Evolutionary conservation across 2,329 filamentous ascomycete genomes (phyloP).

Genomic region (Diaporthe nobilis): DNA sequence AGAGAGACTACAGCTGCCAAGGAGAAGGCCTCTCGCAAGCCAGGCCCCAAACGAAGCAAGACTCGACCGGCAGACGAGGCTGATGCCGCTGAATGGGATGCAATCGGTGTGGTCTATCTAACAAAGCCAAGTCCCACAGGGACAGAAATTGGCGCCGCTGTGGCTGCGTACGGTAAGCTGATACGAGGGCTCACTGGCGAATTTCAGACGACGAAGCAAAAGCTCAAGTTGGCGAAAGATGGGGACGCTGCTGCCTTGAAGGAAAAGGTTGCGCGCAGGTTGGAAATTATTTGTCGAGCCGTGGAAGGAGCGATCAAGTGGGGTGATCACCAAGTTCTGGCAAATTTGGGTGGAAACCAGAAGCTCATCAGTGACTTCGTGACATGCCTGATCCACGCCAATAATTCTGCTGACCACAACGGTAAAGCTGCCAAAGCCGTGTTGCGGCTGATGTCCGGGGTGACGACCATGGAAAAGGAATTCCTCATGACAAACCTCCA

Average conservation of each 20-base stretch:
- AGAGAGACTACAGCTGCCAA: constrained; percentile 35
- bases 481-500: constrained; percentile 74
- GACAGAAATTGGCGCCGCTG: constrained; percentile 60
- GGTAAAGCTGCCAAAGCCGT: constrained; percentile 68
- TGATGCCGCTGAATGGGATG: constrained; percentile 67
- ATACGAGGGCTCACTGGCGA: constrained; percentile 63
- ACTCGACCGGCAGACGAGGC: constrained; percentile 60
- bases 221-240: constrained; percentile 60
- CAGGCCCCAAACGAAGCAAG: constrained; percentile 53
- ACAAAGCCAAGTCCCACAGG: constrained; percentile 53
- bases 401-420: constrained; percentile 66
- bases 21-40: constrained; percentile 38
- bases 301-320: constrained; percentile 68
- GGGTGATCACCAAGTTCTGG: constrained; percentile 69
- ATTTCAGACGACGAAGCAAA: constrained; percentile 62
- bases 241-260: constrained; percentile 55
- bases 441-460: constrained; percentile 72
- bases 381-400: constrained; percentile 68
- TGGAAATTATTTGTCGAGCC: constrained; percentile 64
- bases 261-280: constrained; percentile 58
- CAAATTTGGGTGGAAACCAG: constrained; percentile 70
- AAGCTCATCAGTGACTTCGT: constrained; percentile 70
- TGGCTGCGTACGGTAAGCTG: constrained; percentile 66
- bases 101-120: constrained; percentile 66
- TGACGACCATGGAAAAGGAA: constrained; percentile 73